These are phyloP conservation scores for Mortierella sp. DNA, from an alignment of 371 early-diverging fungal genomes.

Conservation along the genomic window DNA sequence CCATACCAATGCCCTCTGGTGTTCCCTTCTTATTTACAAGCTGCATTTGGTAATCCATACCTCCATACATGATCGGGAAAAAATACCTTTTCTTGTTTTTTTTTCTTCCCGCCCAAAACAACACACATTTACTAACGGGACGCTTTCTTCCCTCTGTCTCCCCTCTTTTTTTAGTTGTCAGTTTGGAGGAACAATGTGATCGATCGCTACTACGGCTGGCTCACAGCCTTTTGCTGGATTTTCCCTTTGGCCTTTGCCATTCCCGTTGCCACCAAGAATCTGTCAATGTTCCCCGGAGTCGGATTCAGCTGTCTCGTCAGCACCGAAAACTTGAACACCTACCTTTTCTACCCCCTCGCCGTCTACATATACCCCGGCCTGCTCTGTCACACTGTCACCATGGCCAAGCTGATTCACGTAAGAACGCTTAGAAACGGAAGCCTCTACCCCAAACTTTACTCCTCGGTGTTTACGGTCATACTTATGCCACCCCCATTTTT, in stretches of 20 bases:
- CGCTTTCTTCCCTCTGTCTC: background rate
- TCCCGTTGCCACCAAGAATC: slow-evolving; percentile 45
- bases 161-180: slow-evolving; percentile 36
- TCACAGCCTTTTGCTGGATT: slow-evolving; percentile 61
- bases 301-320: slow-evolving; percentile 59
- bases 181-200: slow-evolving; percentile 62
- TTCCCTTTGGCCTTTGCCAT: slow-evolving; percentile 59
- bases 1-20: slow-evolving; percentile 50
- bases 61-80: background rate
- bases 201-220: slow-evolving; percentile 59
- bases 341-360: slow-evolving; percentile 59
- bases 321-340: slow-evolving; percentile 46
- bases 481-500: background rate
- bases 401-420: slow-evolving; percentile 59
- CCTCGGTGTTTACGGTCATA: background rate
- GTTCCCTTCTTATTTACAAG: slow-evolving; percentile 51
- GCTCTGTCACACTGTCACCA: slow-evolving; percentile 56
- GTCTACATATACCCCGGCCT: slow-evolving; percentile 59
- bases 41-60: slow-evolving; percentile 42
- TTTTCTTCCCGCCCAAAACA: slow-evolving; percentile 10
- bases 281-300: slow-evolving; percentile 56
- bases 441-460: background rate
- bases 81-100: background rate
- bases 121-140: background rate
- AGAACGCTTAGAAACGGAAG: background rate